phyloP scores from a whole-genome alignment of 2,329 filamentous ascomycete genomes.

The Parafenestella ontariensis region DNA sequence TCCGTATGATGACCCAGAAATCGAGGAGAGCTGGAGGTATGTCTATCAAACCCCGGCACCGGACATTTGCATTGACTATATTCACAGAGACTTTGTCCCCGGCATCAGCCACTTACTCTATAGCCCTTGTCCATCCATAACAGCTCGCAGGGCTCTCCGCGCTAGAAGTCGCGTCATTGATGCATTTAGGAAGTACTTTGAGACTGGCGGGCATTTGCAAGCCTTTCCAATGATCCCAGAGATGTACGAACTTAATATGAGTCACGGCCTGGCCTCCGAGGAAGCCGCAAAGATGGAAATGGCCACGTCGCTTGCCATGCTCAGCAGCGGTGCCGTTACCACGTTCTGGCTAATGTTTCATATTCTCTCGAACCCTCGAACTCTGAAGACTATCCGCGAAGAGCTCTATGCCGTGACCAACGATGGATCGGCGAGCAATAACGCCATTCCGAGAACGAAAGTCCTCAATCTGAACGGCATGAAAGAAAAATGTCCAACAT shows the following conservation, averaged over 20 bases:
- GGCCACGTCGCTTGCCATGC: constrained; percentile 50
- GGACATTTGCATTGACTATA: constrained; percentile 9
- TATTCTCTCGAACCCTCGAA: constrained; percentile 42
- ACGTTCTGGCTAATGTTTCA: constrained; percentile 53
- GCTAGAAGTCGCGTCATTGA: constrained; percentile 45
- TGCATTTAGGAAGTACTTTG: constrained; percentile 51
- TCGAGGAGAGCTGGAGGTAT: constrained; percentile 50
- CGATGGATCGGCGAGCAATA: neutral
- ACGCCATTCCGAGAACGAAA: constrained; percentile 1
- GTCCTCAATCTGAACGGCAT: constrained; percentile 43
- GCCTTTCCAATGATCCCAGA: constrained; percentile 48
- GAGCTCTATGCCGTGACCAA: constrained; percentile 31
- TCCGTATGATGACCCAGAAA: constrained; percentile 46
- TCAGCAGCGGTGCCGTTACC: constrained; percentile 52
- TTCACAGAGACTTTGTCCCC: constrained; percentile 31
- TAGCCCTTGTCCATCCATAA: constrained; percentile 32
- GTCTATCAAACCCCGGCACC: neutral
- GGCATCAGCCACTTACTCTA: constrained; percentile 34
- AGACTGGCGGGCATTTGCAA: constrained; percentile 47
- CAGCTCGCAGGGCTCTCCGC: constrained; percentile 40
- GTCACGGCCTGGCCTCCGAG: constrained; percentile 39
- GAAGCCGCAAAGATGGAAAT: constrained; percentile 54
- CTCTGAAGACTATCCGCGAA: constrained; percentile 40
- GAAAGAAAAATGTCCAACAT: constrained; percentile 47
- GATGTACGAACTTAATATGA: constrained; percentile 44